Percentiles rank a stretch among this genome's conserved stretches.
These are phyloP conservation scores for Candolleomyces aberdarensis DNA, from an alignment of 768 basidiomycete species.

Conservation along the genomic window DNA sequence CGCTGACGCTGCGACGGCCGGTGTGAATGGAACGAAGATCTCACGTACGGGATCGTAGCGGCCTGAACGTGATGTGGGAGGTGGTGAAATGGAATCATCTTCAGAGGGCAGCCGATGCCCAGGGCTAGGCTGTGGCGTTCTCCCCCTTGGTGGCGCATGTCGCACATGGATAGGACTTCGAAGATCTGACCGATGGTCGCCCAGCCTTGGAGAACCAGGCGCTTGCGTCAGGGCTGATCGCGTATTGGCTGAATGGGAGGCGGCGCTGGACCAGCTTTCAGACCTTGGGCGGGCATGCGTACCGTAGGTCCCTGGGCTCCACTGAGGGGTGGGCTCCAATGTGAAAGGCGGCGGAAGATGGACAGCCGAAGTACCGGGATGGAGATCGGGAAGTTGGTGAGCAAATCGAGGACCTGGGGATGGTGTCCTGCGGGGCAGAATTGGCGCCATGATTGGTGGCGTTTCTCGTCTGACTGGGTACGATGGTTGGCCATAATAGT, in stretches of 20 bases:
- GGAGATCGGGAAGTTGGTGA: conserved; percentile 29
- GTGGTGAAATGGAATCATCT: conserved; percentile 18
- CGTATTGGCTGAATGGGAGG: conserved; percentile 24
- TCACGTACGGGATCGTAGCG: conserved; percentile 55
- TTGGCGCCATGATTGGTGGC: conserved; percentile 34
- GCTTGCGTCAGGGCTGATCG: conserved; percentile 24
- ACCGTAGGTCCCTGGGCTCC: conserved; percentile 47
- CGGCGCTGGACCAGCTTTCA: conserved; percentile 33
- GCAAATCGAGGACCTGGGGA: conserved; percentile 30
- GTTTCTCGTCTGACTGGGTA: conserved; percentile 12
- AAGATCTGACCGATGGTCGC: conserved; percentile 6
- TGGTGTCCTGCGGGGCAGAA: conserved; percentile 7
- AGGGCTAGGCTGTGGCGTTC: conserved; percentile 13
- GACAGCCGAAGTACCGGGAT: conserved; percentile 18
- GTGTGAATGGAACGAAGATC: conserved; percentile 35
- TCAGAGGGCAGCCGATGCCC: conserved; percentile 10
- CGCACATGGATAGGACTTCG: conserved; percentile 18
- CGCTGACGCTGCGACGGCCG: conserved; percentile 6
- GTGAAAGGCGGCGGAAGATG: conserved; percentile 57
- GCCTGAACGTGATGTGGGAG: conserved; percentile 31
- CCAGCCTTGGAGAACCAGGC: conserved; percentile 1
- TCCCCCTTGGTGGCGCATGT: conserved; percentile 6
- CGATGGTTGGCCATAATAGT: conserved; percentile 12
- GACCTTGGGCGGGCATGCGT: conserved; percentile 35
- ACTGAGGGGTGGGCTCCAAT: conserved; percentile 64